phyloP scores from a whole-genome alignment of 2,329 filamentous ascomycete species.

The Calonectria fujianensis region DNA sequence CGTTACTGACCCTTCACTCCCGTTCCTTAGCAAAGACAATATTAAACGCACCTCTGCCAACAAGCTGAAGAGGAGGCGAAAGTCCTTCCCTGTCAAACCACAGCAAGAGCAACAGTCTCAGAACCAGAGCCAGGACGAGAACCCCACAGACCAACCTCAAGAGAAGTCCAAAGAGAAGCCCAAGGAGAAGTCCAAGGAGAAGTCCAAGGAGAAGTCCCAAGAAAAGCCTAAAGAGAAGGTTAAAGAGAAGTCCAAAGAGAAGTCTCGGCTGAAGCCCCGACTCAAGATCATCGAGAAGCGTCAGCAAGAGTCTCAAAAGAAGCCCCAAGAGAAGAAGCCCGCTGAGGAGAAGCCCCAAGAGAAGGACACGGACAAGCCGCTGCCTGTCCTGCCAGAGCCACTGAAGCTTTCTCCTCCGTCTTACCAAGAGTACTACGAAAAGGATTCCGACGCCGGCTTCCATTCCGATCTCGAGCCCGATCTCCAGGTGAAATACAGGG shows the following conservation, averaged over 20 bases:
- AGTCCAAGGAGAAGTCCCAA: slow-evolving; percentile 15
- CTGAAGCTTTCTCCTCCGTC: slow-evolving; percentile 8
- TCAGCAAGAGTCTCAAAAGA: not conserved
- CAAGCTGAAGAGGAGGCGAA: slow-evolving; percentile 52
- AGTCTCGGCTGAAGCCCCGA: slow-evolving; percentile 1
- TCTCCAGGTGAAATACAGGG: slow-evolving; percentile 10
- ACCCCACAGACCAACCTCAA: not conserved
- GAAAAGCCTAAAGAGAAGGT: slow-evolving; percentile 40
- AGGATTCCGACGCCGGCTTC: slow-evolving; percentile 2
- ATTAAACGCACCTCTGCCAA: slow-evolving; percentile 52
- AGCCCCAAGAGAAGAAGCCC: not conserved
- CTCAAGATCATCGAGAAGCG: slow-evolving; percentile 1
- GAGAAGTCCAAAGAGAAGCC: not conserved
- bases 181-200: slow-evolving; percentile 26
- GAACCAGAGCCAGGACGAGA: not conserved
- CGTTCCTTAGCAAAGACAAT: slow-evolving; percentile 20
- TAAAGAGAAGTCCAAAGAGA: slow-evolving; percentile 11
- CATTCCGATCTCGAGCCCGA: slow-evolving; percentile 1
- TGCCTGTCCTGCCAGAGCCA: slow-evolving; percentile 14
- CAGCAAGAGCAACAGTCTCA: not conserved
- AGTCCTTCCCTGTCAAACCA: not conserved
- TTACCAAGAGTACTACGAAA: slow-evolving; percentile 21
- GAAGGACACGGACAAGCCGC: not conserved
- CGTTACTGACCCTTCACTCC: slow-evolving; percentile 32
- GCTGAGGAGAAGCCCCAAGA: not conserved